A percentile compares a stretch with the other conserved stretches of the same genome.
Conservation (phyloP, 2,329 filamentous ascomycete genomes). For the Aspergillus sp. region DNA sequence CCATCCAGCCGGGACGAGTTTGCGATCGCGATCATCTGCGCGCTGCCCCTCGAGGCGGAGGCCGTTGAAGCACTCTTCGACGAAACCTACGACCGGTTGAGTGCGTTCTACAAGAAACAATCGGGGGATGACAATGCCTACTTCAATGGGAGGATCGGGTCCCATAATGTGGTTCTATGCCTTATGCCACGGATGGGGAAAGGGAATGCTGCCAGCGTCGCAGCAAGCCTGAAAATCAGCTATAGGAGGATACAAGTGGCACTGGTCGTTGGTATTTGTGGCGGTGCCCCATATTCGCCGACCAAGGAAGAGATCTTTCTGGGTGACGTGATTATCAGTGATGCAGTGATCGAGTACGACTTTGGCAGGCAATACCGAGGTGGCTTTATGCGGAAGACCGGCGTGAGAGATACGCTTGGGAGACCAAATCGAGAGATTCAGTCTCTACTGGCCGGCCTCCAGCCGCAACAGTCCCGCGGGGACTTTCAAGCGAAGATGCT, state of each 20-base stretch:
- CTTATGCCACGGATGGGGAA: conserved; percentile 10
- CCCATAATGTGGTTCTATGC: conserved; percentile 9
- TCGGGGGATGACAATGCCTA: conserved; percentile 8
- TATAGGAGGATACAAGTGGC: conserved; percentile 1
- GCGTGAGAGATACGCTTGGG: neutral
- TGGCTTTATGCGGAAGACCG: conserved; percentile 16
- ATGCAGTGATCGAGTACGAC: conserved; percentile 25
- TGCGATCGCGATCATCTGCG: conserved; percentile 2
- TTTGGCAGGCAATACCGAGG: conserved; percentile 25
- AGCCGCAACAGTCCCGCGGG: neutral
- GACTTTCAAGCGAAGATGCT: conserved; percentile 2
- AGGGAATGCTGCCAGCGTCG: conserved; percentile 4
- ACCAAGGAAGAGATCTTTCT: conserved; percentile 21
- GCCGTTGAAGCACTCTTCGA: conserved; percentile 1
- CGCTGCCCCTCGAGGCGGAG: neutral
- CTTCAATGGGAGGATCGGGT: conserved; percentile 6
- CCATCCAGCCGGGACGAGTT: conserved; percentile 4
- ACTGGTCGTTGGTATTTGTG: conserved; percentile 8
- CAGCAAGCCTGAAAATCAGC: conserved; percentile 4
- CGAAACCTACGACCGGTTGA: conserved; percentile 1
- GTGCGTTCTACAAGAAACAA: neutral
- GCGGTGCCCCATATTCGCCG: conserved; percentile 1
- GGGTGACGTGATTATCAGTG: conserved; percentile 31
- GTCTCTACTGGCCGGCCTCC: neutral
- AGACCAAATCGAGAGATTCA: conserved; percentile 8